Evolutionary conservation across 345 rosid genomes (phyloP).

Genomic region (Lumnitzera racemosa): DNA sequence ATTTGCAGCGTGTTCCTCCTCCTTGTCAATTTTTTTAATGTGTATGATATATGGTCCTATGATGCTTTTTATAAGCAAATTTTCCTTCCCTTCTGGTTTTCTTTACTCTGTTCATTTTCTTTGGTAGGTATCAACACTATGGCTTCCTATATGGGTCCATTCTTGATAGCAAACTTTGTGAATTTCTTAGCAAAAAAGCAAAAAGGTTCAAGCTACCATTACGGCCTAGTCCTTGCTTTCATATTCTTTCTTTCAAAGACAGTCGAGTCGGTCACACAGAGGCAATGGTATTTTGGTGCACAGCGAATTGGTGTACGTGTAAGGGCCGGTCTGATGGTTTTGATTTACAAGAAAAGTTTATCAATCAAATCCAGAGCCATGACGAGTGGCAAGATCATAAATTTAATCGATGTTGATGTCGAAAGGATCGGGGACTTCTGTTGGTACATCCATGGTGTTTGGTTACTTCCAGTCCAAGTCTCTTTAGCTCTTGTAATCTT

Average conservation of each 20-base stretch:
- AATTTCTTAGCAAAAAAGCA: conserved; percentile 33
- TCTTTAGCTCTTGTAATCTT: conserved; percentile 44
- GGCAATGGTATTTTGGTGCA: conserved; percentile 71
- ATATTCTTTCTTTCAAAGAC: conserved; percentile 57
- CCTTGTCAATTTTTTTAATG: not conserved
- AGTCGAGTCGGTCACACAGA: conserved; percentile 48
- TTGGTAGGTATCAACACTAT: conserved; percentile 41
- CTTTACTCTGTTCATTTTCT: not conserved
- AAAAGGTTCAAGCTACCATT: conserved; percentile 21
- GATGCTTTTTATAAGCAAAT: too few species aligned
- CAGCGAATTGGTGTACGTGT: conserved; percentile 48
- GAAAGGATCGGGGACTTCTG: conserved; percentile 69
- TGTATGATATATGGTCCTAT: not conserved
- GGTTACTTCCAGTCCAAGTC: conserved; percentile 67
- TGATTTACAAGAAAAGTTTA: conserved; percentile 50
- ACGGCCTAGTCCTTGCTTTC: conserved; percentile 45
- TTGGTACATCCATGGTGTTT: conserved; percentile 50
- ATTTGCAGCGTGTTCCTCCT: conserved; percentile 4
- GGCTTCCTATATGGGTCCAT: conserved; percentile 55
- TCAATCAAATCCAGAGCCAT: conserved; percentile 32
- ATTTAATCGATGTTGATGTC: conserved; percentile 55
- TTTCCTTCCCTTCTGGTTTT: not conserved
- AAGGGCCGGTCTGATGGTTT: conserved; percentile 42
- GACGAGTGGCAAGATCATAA: conserved; percentile 41
- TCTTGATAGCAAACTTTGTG: conserved; percentile 58